Evolutionary conservation across 1,284 basidiomycete genomes (phyloP).

Genomic region (Mycena sp.): DNA sequence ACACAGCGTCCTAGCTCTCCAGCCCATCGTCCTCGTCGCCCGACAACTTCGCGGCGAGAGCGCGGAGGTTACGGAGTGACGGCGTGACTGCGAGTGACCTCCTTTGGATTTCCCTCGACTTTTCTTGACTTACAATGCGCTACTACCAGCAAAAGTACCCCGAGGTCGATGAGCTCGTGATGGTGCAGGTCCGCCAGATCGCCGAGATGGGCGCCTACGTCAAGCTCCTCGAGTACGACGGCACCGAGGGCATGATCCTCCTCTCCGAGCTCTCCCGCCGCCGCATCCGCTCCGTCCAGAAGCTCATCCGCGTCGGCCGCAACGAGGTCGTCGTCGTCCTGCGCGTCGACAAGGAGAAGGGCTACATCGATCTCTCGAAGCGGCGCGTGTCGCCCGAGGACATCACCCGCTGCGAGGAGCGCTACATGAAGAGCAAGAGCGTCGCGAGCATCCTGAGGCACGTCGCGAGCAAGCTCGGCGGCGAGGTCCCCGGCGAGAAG

Average conservation of each 20-base stretch:
- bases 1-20: too few relatives aligned
- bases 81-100: too few relatives aligned
- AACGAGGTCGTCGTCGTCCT: constrained; percentile 99
- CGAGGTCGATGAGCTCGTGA: constrained; percentile 96
- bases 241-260: constrained; percentile 99
- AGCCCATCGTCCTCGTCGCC: too few relatives aligned
- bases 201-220: constrained; percentile 99
- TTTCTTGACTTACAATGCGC: too few relatives aligned
- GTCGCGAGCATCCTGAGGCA: constrained; percentile 95
- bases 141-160: constrained; percentile 86
- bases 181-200: constrained; percentile 99
- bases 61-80: too few relatives aligned
- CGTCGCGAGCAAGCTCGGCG: constrained; percentile 88
- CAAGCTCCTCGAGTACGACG: constrained; percentile 95
- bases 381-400: constrained; percentile 99
- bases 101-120: too few relatives aligned
- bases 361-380: constrained; percentile 99
- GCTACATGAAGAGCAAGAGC: constrained; percentile 97
- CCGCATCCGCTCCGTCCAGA: constrained; percentile 98
- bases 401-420: constrained; percentile 98
- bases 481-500: constrained; percentile 62
- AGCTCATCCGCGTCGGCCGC: constrained; percentile 96
- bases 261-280: constrained; percentile 96
- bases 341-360: constrained; percentile 99
- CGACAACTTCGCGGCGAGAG: too few relatives aligned